Evolutionary conservation across 1,284 basidiomycete genomes (phyloP).

Genomic region (Irpex sp.): DNA sequence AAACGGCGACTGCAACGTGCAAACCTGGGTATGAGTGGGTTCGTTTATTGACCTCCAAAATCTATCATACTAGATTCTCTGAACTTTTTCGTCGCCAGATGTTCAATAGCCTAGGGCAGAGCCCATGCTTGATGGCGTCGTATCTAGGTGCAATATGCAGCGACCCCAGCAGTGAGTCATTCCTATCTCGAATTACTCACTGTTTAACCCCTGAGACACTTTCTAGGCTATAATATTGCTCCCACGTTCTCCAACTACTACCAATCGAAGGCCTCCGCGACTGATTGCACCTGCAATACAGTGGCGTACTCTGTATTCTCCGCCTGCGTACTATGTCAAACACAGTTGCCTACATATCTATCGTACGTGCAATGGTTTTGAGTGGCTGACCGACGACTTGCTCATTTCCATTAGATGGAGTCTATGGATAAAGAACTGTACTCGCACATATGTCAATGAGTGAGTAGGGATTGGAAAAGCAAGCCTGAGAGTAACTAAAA

Average conservation of each 20-base stretch:
- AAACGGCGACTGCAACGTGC: no score
- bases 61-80: no score
- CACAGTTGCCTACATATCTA: background rate
- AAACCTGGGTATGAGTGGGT: no score
- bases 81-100: background rate
- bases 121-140: background rate
- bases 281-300: background rate
- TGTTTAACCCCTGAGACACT: no score
- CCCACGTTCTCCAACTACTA: background rate
- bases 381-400: background rate
- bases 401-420: background rate
- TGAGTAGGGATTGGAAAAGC: background rate
- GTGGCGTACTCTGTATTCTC: background rate
- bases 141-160: background rate
- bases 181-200: no score
- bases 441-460: background rate
- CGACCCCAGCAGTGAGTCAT: no score
- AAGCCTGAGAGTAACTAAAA: background rate
- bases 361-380: background rate
- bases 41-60: no score
- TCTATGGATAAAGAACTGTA: background rate
- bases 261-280: background rate
- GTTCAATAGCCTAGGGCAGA: background rate
- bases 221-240: no score
- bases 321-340: background rate